A percentile compares a stretch with the other conserved stretches of the same genome.
phyloP scores from a whole-genome alignment of 2,329 filamentous ascomycete genomes.

The Phyllosticta ampelicida region DNA sequence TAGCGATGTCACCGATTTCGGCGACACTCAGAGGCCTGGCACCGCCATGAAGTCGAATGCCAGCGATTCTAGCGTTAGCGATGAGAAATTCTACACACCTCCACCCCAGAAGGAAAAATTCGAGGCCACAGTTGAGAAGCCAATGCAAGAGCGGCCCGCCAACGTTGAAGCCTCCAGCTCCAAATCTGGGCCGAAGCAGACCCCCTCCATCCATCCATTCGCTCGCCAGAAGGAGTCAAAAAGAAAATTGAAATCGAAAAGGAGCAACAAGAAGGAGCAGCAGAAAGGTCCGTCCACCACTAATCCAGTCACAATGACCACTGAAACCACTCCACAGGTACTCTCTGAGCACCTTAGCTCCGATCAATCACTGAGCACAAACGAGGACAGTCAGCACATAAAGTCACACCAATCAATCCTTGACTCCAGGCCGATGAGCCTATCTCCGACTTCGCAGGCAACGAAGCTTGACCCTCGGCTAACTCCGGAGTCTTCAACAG shows the following conservation, averaged over 20 bases:
- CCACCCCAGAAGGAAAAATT: not conserved
- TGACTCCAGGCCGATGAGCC: not conserved
- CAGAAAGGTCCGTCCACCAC: not conserved
- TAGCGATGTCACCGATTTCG: not conserved
- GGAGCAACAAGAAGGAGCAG: slow-evolving; percentile 3
- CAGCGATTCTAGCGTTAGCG: not conserved
- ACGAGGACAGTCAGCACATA: not conserved
- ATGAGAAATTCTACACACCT: not conserved
- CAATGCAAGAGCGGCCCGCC: not conserved
- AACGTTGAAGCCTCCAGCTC: slow-evolving; percentile 13
- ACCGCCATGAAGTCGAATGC: not conserved
- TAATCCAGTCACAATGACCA: not conserved
- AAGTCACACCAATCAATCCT: not conserved
- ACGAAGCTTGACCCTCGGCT: not conserved
- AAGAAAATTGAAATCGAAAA: slow-evolving; percentile 3
- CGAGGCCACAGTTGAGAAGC: not conserved
- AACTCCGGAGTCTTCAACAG: not conserved
- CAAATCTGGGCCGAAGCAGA: not conserved
- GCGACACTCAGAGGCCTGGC: not conserved
- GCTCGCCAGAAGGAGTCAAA: slow-evolving; percentile 4
- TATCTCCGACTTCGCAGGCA: not conserved
- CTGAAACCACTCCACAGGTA: not conserved
- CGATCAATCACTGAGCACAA: not conserved
- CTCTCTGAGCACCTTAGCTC: not conserved
- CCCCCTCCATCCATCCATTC: not conserved